Evolutionary conservation across 768 basidiomycete genomes (phyloP), one percentile per base, ranked within the genome.

Genomic region (Hygrocybe coccinea): DNA sequence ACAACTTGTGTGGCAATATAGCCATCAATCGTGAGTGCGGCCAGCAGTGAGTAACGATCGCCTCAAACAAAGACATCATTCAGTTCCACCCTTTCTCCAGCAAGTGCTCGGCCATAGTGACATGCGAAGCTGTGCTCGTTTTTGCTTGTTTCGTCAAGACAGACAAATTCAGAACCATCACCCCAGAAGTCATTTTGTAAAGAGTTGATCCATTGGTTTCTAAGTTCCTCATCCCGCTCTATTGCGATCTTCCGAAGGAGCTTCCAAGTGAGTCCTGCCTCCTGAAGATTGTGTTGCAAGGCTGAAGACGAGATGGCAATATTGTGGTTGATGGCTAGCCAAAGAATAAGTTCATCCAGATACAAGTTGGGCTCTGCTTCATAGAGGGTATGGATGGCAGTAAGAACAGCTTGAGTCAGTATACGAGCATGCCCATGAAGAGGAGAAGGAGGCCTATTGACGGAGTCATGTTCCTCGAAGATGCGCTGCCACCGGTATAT

Each of bases 61-160:
- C 29, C 29, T 4, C 29, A 8, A 8, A 29, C 29, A 29, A 29
- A 29, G 29, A 29, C 29, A 29, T 29, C 29, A 29, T 3, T 29
- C 29, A 29, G 8, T 29, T 29, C 29, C 3, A 8, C 29, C 8
- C 29, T 29, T 29, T 29, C 29, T 8, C 29, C 29, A 29, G 29
- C 29, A 4, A 29, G 29, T 29, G 29, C 3, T 29, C 29, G 3
- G 4, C 29, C 29, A 29, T 49, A 69, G 21, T 10, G 59, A 47
- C 29, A 29, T 22, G 62, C 56, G 48, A 62, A 64, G n/a, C 63
- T 67, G 1, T 57, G 54, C 43, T 69, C 64, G 46, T 71, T 65
- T 56, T 68, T 69, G 19, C 61, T 66, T 17, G 61, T 59, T 44
- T 69, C 62, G 52, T 69, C 68, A 51, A 71, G 48, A 19, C 53